A percentile compares a stretch with the other conserved stretches of the same genome.
These are phyloP conservation scores for Chrysoporthe austroafricana DNA, from an alignment of 2,329 filamentous ascomycete genomes.

Conservation along the genomic window DNA sequence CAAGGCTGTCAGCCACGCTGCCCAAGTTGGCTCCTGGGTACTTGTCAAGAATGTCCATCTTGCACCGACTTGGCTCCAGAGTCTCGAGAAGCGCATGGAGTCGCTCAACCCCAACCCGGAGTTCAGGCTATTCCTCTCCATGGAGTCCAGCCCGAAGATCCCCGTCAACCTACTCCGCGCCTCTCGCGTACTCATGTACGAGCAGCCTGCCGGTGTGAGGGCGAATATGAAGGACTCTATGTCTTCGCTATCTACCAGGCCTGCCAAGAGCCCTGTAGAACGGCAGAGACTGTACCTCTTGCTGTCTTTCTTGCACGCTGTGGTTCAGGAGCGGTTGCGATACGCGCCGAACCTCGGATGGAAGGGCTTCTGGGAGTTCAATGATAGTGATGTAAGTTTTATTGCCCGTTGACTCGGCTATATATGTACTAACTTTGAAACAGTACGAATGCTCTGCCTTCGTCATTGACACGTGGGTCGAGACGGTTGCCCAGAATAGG, in stretches of 20 bases:
- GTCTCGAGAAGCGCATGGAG: slow-evolving; percentile 94
- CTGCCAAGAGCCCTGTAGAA: slow-evolving; percentile 84
- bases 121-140: slow-evolving; percentile 94
- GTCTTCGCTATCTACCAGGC: slow-evolving; percentile 76
- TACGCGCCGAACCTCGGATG: slow-evolving; percentile 94
- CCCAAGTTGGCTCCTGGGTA: slow-evolving; percentile 92
- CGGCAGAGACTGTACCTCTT: slow-evolving; percentile 87
- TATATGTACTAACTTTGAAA: slow-evolving; percentile 33
- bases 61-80: slow-evolving; percentile 94
- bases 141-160: slow-evolving; percentile 97
- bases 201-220: slow-evolving; percentile 93
- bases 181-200: slow-evolving; percentile 94
- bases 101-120: slow-evolving; percentile 90
- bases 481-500: slow-evolving; percentile 77
- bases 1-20: slow-evolving; percentile 91
- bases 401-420: not conserved
- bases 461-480: slow-evolving; percentile 95
- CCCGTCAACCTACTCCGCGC: slow-evolving; percentile 93
- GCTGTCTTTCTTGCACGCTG: slow-evolving; percentile 91
- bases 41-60: slow-evolving; percentile 99
- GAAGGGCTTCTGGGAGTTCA: slow-evolving; percentile 99
- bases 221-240: slow-evolving; percentile 99
- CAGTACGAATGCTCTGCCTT: slow-evolving; percentile 96
- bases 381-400: slow-evolving; percentile 90
- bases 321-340: slow-evolving; percentile 90